Evolutionary conservation across 192 early-diverging fungal genomes (phyloP), one percentile per base, ranked within the genome.

Genomic region (Nowakowskiella sp.): DNA sequence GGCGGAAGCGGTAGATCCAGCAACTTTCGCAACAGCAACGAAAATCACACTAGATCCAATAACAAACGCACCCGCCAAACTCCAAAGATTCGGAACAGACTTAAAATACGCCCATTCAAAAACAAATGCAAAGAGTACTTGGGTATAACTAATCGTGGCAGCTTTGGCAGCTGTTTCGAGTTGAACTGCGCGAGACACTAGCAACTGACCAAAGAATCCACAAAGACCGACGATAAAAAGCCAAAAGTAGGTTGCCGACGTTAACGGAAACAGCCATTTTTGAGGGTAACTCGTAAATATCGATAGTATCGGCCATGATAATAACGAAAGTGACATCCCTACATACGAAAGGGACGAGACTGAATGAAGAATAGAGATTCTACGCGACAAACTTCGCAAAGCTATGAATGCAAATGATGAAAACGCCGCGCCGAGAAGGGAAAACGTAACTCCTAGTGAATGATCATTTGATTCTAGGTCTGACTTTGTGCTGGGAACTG

Each of bases 121-220:
- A 44, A 65, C 5, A 32, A 65, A 65, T 4, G 63, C 63, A 42
- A 65, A 22, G 16, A 58, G 13, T 16, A 65, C 63, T 25, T 65
- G 63, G 5, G 57, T 53, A 34, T 65, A 65, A 33, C 54, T 60
- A 51, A 65, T 55, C 4, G 39, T 52, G 7, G 33, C 30, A 29
- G 63, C 63, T 19, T 29, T 22, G 3, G 57, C 63, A 4, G 63
- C 63, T 7, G 47, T 45, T 29, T 51, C 57, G 4, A 51, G 39
- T 29, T 65, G 44, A 4, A 65, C 39, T 24, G 27, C 36, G 27
- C 57, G 58, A 27, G 42, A 51, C 9, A 61, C 10, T 31, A 23
- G 55, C 21, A 65, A 32, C 42, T 65, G 63, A 7, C 63, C 63
- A 32, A 21, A 36, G 32, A 28, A 54, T 2, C 54, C 36, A 30